Conservation (phyloP, 768 basidiomycete genomes). For the Lepiota brunneoincarnata region DNA sequence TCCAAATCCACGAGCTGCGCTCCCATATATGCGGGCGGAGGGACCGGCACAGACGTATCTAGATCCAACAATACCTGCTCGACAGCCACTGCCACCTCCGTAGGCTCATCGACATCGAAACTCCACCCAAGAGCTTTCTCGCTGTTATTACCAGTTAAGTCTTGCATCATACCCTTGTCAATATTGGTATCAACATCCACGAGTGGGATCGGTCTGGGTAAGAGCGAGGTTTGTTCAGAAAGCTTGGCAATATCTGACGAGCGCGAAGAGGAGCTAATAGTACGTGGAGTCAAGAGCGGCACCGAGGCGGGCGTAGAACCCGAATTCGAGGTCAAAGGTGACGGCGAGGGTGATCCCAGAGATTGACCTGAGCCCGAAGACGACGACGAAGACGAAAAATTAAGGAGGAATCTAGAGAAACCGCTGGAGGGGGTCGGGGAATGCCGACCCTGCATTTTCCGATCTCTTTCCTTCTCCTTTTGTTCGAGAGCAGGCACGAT, state of each 20-base stretch:
- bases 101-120: background rate
- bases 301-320: conserved; percentile 1
- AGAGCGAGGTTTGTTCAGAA: background rate
- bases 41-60: background rate
- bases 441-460: background rate
- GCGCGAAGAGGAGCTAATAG: background rate
- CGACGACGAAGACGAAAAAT: conserved; percentile 5
- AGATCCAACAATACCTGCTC: conserved; percentile 4
- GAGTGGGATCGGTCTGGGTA: conserved; percentile 1
- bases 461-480: background rate
- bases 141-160: background rate
- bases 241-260: conserved; percentile 8
- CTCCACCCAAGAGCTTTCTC: background rate
- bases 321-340: conserved; percentile 3
- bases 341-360: background rate
- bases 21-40: background rate
- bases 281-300: background rate
- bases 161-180: background rate
- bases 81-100: background rate
- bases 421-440: background rate
- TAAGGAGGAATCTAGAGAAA: conserved; percentile 2
- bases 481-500: background rate
- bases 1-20: background rate
- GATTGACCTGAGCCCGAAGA: background rate
- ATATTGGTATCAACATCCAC: conserved; percentile 3